phyloP scores from a whole-genome alignment of 2,329 filamentous ascomycete species.

The Aspergillus aculeatus region DNA sequence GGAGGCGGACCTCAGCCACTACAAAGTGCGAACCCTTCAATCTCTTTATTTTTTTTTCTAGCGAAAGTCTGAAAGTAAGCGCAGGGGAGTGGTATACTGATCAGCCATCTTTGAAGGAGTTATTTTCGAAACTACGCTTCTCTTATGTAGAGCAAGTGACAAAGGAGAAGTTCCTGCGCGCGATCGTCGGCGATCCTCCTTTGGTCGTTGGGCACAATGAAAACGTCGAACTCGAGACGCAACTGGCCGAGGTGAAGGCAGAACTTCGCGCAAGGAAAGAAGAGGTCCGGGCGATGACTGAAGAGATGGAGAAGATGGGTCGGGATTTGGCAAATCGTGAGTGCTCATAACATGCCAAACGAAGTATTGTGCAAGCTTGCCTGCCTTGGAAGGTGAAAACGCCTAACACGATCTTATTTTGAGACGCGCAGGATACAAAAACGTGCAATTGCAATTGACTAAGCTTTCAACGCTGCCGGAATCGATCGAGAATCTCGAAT shows the following conservation, averaged over 20 bases:
- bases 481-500: constrained; percentile 53
- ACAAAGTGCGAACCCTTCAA: constrained; percentile 56
- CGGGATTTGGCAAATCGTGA: constrained; percentile 61
- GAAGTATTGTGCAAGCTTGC: background rate
- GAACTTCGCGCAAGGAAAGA: constrained; percentile 76
- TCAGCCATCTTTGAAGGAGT: constrained; percentile 53
- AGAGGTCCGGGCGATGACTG: constrained; percentile 71
- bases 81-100: constrained; percentile 4
- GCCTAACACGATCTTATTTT: background rate
- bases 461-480: constrained; percentile 53
- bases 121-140: constrained; percentile 94
- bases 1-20: constrained; percentile 81
- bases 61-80: background rate
- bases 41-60: background rate
- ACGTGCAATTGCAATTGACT: constrained; percentile 52
- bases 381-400: background rate
- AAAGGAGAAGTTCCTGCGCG: constrained; percentile 94
- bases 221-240: constrained; percentile 73
- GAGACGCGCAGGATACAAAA: constrained; percentile 50
- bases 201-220: constrained; percentile 79
- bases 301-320: constrained; percentile 68
- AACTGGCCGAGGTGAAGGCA: constrained; percentile 68
- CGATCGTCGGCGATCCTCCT: constrained; percentile 87
- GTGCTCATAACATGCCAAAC: constrained; percentile 18
- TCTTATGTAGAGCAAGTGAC: constrained; percentile 98